These are phyloP conservation scores for Yarrowia galli DNA, from an alignment of 1,139 yeast genomes.

Conservation along the genomic window DNA sequence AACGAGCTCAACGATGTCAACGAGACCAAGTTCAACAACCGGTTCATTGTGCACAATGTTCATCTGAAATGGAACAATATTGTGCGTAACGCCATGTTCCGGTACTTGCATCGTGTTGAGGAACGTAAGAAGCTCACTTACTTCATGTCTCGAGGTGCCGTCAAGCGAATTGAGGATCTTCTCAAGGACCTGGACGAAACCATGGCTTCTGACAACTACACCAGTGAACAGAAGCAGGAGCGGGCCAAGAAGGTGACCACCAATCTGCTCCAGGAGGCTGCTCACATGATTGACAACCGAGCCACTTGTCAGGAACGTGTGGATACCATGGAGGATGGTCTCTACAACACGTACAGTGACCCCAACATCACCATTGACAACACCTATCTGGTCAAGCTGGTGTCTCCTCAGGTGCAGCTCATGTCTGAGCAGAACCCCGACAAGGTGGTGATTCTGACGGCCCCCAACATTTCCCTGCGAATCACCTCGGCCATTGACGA, in stretches of 20 bases:
- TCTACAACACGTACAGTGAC: slow-evolving; percentile 55
- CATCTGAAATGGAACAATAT: slow-evolving; percentile 80
- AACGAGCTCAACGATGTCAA: slow-evolving; percentile 39
- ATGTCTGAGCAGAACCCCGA: slow-evolving; percentile 70
- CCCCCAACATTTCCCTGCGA: slow-evolving; percentile 75
- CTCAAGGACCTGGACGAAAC: slow-evolving; percentile 45
- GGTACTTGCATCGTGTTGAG: slow-evolving; percentile 67
- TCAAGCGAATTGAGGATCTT: slow-evolving; percentile 67
- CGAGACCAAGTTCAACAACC: slow-evolving; percentile 64
- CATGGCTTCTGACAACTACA: neutral
- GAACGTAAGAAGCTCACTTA: slow-evolving; percentile 65
- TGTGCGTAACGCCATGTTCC: slow-evolving; percentile 66
- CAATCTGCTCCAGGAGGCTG: slow-evolving; percentile 39
- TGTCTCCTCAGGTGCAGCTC: slow-evolving; percentile 87
- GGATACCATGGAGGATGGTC: slow-evolving; percentile 60
- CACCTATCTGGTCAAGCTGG: slow-evolving; percentile 70
- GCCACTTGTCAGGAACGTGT: slow-evolving; percentile 48
- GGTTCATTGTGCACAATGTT: slow-evolving; percentile 80
- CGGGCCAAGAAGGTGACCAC: slow-evolving; percentile 17
- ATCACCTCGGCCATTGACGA: slow-evolving; percentile 64
- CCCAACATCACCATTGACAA: slow-evolving; percentile 60
- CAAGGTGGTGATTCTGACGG: slow-evolving; percentile 70
- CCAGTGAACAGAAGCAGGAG: slow-evolving; percentile 10
- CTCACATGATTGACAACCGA: slow-evolving; percentile 21
- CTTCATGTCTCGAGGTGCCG: slow-evolving; percentile 74